phyloP scores from a whole-genome alignment of 164 flowering plant species.

The Euptelea pleiosperma region DNA sequence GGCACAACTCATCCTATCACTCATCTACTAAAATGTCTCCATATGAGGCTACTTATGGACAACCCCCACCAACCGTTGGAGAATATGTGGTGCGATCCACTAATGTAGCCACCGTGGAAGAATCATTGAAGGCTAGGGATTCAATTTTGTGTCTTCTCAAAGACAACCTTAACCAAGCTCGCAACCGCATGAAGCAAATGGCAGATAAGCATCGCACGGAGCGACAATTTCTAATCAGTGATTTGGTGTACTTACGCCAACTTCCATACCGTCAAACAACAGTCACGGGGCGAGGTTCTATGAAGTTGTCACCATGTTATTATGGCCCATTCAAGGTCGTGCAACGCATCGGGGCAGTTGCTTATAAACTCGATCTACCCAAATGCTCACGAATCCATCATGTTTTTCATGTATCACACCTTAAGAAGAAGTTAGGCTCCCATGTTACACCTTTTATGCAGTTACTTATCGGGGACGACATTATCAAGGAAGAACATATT shows the following conservation, averaged over 20 bases:
- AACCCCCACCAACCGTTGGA: too few relatives aligned
- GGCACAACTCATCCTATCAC: too few relatives aligned
- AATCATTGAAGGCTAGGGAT: too few relatives aligned
- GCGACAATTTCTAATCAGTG: neutral
- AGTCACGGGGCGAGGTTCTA: too few relatives aligned
- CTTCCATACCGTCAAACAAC: neutral
- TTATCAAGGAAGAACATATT: too few relatives aligned
- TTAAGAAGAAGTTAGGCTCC: neutral
- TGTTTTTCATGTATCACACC: neutral
- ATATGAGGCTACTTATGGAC: too few relatives aligned
- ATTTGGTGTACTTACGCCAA: neutral
- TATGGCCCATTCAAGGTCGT: neutral
- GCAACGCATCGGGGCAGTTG: neutral
- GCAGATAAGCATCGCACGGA: neutral
- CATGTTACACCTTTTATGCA: too few relatives aligned
- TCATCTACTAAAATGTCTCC: too few relatives aligned
- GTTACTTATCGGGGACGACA: too few relatives aligned
- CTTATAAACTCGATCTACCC: constrained; percentile 1
- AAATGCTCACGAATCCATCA: neutral
- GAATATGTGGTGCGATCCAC: too few relatives aligned
- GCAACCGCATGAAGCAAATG: neutral
- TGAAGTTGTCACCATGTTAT: neutral
- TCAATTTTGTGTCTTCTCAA: too few relatives aligned
- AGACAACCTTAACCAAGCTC: neutral
- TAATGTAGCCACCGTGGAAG: too few relatives aligned